Evolutionary conservation across 345 rosid genomes (phyloP).

Genomic region (Eucalyptus curtisii): DNA sequence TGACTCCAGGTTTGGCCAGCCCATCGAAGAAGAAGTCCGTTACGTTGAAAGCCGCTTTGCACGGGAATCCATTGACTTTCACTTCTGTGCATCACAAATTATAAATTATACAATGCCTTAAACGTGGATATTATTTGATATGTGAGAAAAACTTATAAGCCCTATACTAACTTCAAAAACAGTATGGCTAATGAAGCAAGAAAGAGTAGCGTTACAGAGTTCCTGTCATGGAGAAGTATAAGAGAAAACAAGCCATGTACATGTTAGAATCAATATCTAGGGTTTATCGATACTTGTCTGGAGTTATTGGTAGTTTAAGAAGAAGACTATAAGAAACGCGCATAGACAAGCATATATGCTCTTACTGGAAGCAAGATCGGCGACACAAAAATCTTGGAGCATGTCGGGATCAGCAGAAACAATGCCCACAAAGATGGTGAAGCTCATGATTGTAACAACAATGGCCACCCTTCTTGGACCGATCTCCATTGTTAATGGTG

Average conservation of each 20-base stretch:
- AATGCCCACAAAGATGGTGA: not conserved
- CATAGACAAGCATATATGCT: not conserved
- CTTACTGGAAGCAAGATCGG: slow-evolving; percentile 29
- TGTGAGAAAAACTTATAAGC: not conserved
- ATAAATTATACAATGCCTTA: not conserved
- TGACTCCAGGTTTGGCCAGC: not conserved
- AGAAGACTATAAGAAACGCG: not conserved
- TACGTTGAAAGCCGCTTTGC: not conserved
- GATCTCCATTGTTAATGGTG: not conserved
- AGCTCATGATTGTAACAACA: not conserved
- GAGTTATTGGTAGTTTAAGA: not conserved
- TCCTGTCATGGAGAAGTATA: not conserved
- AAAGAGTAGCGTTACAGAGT: not conserved
- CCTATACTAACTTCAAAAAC: not conserved
- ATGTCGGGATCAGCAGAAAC: slow-evolving; percentile 39
- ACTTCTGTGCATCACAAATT: not conserved
- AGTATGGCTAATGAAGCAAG: not conserved
- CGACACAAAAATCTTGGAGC: slow-evolving; percentile 87
- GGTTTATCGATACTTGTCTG: not conserved
- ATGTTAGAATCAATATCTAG: not conserved
- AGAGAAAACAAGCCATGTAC: not conserved
- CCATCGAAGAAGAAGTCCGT: not conserved
- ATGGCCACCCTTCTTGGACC: not conserved
- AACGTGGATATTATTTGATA: not conserved
- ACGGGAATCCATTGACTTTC: not conserved